These are phyloP conservation scores for Sporobolomyces roseus DNA, from an alignment of 768 basidiomycete species.

Conservation along the genomic window DNA sequence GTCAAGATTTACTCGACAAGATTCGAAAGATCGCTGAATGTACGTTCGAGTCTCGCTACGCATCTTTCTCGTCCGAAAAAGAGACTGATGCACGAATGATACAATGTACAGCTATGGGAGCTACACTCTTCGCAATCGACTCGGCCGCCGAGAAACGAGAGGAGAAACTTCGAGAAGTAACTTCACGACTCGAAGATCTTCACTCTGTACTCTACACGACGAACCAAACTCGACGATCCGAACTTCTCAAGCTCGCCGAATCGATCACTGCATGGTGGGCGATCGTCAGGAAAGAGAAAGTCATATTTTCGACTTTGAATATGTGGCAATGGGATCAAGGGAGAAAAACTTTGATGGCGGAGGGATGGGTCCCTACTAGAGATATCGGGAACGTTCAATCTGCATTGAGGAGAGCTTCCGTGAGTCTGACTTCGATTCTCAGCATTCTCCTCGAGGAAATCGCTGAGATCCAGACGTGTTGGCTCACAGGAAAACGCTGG, in stretches of 20 bases:
- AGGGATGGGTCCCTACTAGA: conserved; percentile 94
- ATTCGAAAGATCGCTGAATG: conserved; percentile 95
- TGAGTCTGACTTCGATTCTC: conserved; percentile 45
- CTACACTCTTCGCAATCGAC: conserved; percentile 92
- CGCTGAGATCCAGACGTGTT: neutral
- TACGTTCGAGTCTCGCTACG: neutral
- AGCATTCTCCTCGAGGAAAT: neutral
- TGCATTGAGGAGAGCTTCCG: conserved; percentile 82
- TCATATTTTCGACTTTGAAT: conserved; percentile 93
- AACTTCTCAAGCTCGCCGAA: conserved; percentile 80
- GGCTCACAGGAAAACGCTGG: conserved; percentile 82
- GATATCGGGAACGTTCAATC: conserved; percentile 82
- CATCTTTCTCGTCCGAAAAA: neutral
- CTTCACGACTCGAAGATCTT: conserved; percentile 81
- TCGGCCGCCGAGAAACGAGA: conserved; percentile 86
- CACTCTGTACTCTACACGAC: conserved; percentile 87
- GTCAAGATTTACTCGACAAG: conserved; percentile 83
- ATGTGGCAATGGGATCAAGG: conserved; percentile 90
- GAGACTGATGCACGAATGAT: neutral
- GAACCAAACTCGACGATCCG: conserved; percentile 69
- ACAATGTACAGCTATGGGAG: conserved; percentile 68
- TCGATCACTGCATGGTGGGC: conserved; percentile 84
- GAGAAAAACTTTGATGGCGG: conserved; percentile 89
- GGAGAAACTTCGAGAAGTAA: conserved; percentile 83
- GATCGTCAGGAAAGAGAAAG: conserved; percentile 89